Base-by-base conservation (phyloP, 1,139 yeast genomes). In the Saccharomyces pastorianus region DNA sequence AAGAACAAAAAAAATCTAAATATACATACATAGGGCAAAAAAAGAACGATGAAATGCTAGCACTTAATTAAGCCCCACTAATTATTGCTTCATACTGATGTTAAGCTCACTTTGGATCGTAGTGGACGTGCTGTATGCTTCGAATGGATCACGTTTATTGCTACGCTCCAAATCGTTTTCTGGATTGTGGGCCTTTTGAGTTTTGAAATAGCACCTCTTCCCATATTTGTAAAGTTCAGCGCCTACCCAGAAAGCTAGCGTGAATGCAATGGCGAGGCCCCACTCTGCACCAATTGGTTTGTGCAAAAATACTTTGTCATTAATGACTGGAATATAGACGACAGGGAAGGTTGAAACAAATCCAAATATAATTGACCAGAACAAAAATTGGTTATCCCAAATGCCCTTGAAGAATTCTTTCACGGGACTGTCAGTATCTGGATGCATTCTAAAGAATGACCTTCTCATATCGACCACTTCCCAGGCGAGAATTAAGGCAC, bases 401-500 rank as follows among this genome's bases (percentile, higher is more conserved):
- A 88, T 72, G 67, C 85, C 93, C 56, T 70, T 74, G 62, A 76
- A 72, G 54, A 82, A 79, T 66, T 80, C 84, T 60, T 81, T 82
- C 74, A 80, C 80, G 17, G 84, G 80, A 34, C 77, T 75, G 51
- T 79, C 82, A 5, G 85, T 73, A 48, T 83, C 88, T 46, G 87
- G 88, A 59, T 84, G 79, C 90, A 87, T 85, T 53, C 76, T 73
- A 71, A 89, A 88, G 59, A 89, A 76, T 0, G 96, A 88, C 61
- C 84, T 77, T 57, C 84, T 75, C 70, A 85, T 76, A 67, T 88
- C 95, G 56, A 88, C 78, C 65, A 91, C 90, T 71, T 89, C 96
- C 96, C 96, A 89, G 1, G 96, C 96, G 55, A 88, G 75, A 29
- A 90, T 71, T 58, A 90, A 78, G 3, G 95, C 86, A 73, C 95